A percentile compares a stretch with the other conserved stretches of the same genome.
Conservation (phyloP, 2,329 filamentous ascomycete species). For the Neofusicoccum ribis region DNA sequence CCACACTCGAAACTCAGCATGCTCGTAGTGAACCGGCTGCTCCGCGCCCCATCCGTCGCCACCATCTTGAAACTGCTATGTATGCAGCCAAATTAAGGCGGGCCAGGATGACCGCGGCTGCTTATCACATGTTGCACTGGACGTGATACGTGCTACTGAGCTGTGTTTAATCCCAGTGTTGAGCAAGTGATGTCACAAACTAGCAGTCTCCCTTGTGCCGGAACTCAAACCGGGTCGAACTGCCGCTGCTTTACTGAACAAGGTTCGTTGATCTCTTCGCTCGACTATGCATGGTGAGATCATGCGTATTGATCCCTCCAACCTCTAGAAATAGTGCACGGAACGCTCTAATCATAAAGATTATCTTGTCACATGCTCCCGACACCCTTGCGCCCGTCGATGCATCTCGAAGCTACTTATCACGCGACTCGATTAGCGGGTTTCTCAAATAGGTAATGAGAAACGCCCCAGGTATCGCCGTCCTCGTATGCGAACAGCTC, state of each 20-base stretch:
- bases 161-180: too few species aligned
- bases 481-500: conserved; percentile 67
- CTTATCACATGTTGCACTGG: background rate
- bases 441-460: conserved; percentile 68
- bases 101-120: background rate
- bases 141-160: background rate
- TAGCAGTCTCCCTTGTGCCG: background rate
- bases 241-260: background rate
- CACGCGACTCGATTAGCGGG: conserved; percentile 21
- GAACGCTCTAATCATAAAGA: background rate
- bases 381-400: background rate
- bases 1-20: background rate
- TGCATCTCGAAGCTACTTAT: background rate
- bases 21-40: background rate
- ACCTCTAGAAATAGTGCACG: background rate
- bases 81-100: background rate
- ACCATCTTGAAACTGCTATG: background rate
- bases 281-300: too few species aligned
- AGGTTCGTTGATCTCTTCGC: too few species aligned
- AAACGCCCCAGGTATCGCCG: conserved; percentile 68
- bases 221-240: background rate
- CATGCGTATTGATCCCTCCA: background rate
- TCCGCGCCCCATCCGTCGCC: background rate
- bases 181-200: background rate
- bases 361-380: background rate